Conservation (phyloP, 345 rosid species). For the Streptanthus diversifolius region DNA sequence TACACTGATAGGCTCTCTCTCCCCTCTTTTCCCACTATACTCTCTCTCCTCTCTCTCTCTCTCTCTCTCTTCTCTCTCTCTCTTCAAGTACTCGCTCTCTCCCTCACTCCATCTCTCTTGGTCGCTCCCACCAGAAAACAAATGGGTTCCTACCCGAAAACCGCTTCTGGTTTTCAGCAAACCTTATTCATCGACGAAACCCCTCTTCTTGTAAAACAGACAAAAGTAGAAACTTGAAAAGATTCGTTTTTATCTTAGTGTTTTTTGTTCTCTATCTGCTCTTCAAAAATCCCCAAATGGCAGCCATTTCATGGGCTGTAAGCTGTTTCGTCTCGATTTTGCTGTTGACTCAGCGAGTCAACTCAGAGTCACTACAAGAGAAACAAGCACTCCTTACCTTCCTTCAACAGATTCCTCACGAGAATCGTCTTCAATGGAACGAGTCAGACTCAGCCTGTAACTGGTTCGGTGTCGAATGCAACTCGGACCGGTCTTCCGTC, state of each 20-base stretch:
- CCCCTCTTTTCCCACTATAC: neutral
- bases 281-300: conserved; percentile 36
- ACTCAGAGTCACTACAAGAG: conserved; percentile 67
- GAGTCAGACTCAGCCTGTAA: conserved; percentile 61
- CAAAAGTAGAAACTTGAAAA: neutral
- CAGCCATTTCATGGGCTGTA: conserved; percentile 14
- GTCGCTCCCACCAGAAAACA: neutral
- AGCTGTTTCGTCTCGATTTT: conserved; percentile 29
- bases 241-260: neutral
- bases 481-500: conserved; percentile 48
- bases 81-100: neutral
- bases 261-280: neutral
- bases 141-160: conserved; percentile 47
- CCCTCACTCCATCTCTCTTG: neutral
- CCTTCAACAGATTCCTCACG: conserved; percentile 53
- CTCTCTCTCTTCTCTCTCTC: neutral
- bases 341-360: conserved; percentile 40
- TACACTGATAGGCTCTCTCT: neutral
- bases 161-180: conserved; percentile 25
- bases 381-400: conserved; percentile 82
- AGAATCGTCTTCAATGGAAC: conserved; percentile 77
- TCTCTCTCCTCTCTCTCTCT: neutral
- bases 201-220: neutral
- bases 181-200: neutral
- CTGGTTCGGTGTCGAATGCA: conserved; percentile 88